Percentiles rank a stretch among this genome's conserved stretches.
These are phyloP conservation scores for Vaccinium darrowii DNA, from an alignment of 148 eudicot species.

Conservation along the genomic window DNA sequence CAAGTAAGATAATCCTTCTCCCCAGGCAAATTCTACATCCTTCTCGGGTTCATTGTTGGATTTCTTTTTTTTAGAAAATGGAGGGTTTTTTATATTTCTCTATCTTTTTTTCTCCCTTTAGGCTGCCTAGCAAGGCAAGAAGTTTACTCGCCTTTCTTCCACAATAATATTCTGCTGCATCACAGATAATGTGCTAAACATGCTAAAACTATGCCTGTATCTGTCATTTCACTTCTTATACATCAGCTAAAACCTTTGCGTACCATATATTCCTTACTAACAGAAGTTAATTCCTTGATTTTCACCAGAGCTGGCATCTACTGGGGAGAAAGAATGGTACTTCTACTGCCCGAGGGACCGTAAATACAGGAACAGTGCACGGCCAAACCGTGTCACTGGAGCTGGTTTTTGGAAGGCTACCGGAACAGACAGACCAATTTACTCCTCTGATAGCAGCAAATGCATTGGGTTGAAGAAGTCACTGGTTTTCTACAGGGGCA, in stretches of 20 bases:
- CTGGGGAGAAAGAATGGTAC: constrained; percentile 92
- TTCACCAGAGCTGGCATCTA: constrained; percentile 57
- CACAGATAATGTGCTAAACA: no score
- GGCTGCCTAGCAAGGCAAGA: neutral
- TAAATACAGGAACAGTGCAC: constrained; percentile 73
- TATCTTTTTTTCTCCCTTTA: neutral
- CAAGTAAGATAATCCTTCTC: constrained; percentile 42
- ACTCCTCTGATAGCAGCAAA: constrained; percentile 58
- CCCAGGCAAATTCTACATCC: neutral
- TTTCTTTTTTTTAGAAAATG: neutral
- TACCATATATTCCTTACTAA: neutral
- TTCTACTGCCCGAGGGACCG: constrained; percentile 86
- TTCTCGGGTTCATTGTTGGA: neutral
- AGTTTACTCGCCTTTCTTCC: neutral
- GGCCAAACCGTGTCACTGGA: constrained; percentile 87
- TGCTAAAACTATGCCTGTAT: no score
- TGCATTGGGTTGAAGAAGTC: constrained; percentile 95
- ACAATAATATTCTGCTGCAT: no score
- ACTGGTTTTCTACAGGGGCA: constrained; percentile 83
- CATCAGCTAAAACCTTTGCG: no score
- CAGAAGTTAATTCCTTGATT: neutral
- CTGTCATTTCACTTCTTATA: no score
- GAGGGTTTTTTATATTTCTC: neutral
- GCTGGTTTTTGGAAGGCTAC: constrained; percentile 98
- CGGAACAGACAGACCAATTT: constrained; percentile 79